These are phyloP conservation scores for Cantharellus anzutake DNA, from an alignment of 768 basidiomycete species.

Conservation along the genomic window DNA sequence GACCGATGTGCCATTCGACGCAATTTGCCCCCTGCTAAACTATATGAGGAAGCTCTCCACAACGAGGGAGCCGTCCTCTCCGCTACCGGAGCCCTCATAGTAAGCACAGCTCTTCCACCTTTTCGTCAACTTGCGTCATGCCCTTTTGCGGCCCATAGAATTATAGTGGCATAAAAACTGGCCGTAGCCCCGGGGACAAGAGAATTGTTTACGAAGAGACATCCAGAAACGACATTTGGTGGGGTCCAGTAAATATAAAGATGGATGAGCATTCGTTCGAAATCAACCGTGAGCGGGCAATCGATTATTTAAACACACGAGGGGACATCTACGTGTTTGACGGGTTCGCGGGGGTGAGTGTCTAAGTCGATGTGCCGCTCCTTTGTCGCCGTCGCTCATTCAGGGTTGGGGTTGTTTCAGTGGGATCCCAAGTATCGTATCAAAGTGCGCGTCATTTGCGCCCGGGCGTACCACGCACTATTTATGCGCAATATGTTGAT, in stretches of 20 bases:
- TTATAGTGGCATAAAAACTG: constrained; percentile 99
- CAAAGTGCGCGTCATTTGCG: constrained; percentile 98
- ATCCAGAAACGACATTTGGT: constrained; percentile 95
- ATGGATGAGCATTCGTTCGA: constrained; percentile 99
- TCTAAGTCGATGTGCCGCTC: neutral
- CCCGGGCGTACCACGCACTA: constrained; percentile 93
- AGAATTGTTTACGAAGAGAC: constrained; percentile 97
- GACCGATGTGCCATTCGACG: constrained; percentile 89
- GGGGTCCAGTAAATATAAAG: constrained; percentile 99
- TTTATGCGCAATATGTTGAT: constrained; percentile 99
- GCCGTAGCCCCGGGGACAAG: constrained; percentile 95
- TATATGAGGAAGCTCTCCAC: constrained; percentile 95
- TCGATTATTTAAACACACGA: constrained; percentile 96
- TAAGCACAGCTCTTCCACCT: neutral
- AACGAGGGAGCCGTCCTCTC: constrained; percentile 99
- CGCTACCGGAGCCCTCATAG: constrained; percentile 82
- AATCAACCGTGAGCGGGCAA: constrained; percentile 96
- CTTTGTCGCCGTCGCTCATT: neutral
- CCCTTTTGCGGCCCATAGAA: constrained; percentile 23
- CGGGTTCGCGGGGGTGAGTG: constrained; percentile 57
- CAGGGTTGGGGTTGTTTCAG: neutral
- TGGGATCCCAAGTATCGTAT: constrained; percentile 99
- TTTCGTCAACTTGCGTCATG: neutral
- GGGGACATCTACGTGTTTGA: constrained; percentile 98
- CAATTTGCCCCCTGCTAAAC: constrained; percentile 72